Percentiles rank a stretch among this genome's conserved stretches.
Evolutionary conservation across 768 basidiomycete genomes (phyloP).

Genomic region (Tremella mesenterica): DNA sequence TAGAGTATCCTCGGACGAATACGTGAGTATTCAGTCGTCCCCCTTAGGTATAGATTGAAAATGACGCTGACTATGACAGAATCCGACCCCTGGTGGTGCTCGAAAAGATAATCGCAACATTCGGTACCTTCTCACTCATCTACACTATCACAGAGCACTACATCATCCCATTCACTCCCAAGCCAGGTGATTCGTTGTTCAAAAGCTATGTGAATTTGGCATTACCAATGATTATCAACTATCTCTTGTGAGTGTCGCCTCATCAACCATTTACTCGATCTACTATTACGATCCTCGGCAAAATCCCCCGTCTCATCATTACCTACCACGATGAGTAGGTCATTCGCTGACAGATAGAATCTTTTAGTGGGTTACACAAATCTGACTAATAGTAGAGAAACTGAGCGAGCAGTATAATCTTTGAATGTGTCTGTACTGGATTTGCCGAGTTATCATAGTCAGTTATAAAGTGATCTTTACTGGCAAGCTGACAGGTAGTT

Average conservation of each 20-base stretch:
- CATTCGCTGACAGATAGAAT: conserved; percentile 30
- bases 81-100: conserved; percentile 65
- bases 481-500: conserved; percentile 49
- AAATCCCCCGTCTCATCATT: no score
- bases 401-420: conserved; percentile 40
- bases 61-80: conserved; percentile 20
- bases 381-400: not conserved
- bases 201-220: conserved; percentile 75
- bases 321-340: not conserved
- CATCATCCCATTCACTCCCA: conserved; percentile 68
- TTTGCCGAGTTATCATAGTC: conserved; percentile 89
- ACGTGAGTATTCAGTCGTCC: conserved; percentile 53
- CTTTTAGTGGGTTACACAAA: conserved; percentile 36
- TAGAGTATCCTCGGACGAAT: conserved; percentile 89
- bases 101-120: conserved; percentile 69
- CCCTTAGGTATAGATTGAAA: not conserved
- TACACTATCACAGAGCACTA: conserved; percentile 77
- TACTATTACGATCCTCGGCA: no score
- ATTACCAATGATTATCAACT: conserved; percentile 63
- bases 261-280: conserved; percentile 8
- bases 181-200: conserved; percentile 37
- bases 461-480: conserved; percentile 7
- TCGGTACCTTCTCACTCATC: conserved; percentile 91
- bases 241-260: conserved; percentile 78
- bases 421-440: conserved; percentile 89